A percentile compares a stretch with the other conserved stretches of the same genome.
These are phyloP conservation scores for Globisporangium polare DNA, from an alignment of 352 stramenopile species.

Conservation along the genomic window DNA sequence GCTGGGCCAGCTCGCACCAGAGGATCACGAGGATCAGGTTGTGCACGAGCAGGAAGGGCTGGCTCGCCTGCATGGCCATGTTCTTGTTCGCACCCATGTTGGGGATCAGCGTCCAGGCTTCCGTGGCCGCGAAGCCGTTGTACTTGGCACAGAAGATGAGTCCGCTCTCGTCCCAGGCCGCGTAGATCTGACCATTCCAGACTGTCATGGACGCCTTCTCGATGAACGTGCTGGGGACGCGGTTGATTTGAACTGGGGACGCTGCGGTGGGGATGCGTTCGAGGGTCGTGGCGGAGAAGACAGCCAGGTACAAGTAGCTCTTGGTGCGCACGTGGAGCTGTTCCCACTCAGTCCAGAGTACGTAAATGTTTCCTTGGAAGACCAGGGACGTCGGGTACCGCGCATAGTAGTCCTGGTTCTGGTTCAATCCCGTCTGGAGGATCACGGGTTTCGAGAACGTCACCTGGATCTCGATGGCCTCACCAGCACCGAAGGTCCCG, in stretches of 20 bases:
- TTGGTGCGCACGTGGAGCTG: conserved; percentile 23
- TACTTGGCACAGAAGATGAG: conserved; percentile 53
- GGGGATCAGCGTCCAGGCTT: conserved; percentile 56
- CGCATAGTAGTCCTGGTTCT: conserved; percentile 50
- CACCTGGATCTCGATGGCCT: conserved; percentile 65
- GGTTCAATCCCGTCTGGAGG: conserved; percentile 57
- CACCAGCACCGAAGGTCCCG: conserved; percentile 49
- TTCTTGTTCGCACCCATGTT: conserved; percentile 66
- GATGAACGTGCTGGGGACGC: conserved; percentile 45
- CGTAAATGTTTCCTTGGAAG: conserved; percentile 39
- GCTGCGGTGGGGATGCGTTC: conserved; percentile 23
- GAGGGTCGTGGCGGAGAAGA: conserved; percentile 43
- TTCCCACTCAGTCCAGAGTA: conserved; percentile 69
- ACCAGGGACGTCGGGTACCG: conserved; percentile 33
- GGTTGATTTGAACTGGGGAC: conserved; percentile 31
- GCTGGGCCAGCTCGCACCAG: conserved; percentile 42
- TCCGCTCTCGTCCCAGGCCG: conserved; percentile 68
- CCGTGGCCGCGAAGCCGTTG: conserved; percentile 29
- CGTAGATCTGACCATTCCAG: conserved; percentile 50
- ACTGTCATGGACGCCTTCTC: conserved; percentile 35
- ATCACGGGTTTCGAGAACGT: conserved; percentile 66
- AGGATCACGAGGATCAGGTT: conserved; percentile 58
- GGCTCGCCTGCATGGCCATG: conserved; percentile 38
- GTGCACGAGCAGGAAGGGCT: conserved; percentile 45
- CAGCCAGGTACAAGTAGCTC: conserved; percentile 53